phyloP scores from a whole-genome alignment of 2,329 filamentous ascomycete genomes.

The Cladosporium sp. region DNA sequence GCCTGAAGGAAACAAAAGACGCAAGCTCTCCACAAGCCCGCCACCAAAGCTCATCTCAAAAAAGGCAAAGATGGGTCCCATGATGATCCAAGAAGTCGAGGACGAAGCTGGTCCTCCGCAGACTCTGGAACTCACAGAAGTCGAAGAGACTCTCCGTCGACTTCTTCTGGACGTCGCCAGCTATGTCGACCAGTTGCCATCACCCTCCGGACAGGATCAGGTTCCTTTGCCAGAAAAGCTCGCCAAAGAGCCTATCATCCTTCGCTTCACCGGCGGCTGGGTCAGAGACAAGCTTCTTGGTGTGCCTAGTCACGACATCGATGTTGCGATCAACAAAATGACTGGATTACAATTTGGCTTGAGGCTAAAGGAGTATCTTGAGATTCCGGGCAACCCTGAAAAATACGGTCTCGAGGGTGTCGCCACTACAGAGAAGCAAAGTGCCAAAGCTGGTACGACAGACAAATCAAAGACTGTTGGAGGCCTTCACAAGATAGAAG shows the following conservation, averaged over 20 bases:
- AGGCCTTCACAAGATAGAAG: conserved; percentile 81
- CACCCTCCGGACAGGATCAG: conserved; percentile 28
- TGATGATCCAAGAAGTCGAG: conserved; percentile 35
- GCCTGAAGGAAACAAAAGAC: conserved; percentile 32
- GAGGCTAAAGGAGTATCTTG: conserved; percentile 68
- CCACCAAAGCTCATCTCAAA: conserved; percentile 16
- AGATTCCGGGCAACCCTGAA: conserved; percentile 57
- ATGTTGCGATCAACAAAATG: conserved; percentile 83
- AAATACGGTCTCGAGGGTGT: conserved; percentile 57
- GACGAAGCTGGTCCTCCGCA: conserved; percentile 24
- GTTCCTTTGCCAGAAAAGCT: conserved; percentile 47
- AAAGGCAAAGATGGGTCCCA: conserved; percentile 31
- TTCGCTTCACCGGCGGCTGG: conserved; percentile 85
- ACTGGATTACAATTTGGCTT: conserved; percentile 75
- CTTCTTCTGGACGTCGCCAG: conserved; percentile 80
- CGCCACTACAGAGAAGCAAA: conserved; percentile 38
- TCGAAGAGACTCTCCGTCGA: conserved; percentile 70
- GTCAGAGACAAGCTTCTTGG: conserved; percentile 80
- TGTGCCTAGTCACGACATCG: conserved; percentile 74
- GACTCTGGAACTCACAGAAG: conserved; percentile 60
- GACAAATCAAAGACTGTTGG: conserved; percentile 62
- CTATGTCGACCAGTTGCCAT: conserved; percentile 57
- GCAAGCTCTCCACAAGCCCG: conserved; percentile 27
- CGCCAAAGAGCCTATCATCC: conserved; percentile 50
- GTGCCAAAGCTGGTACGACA: conserved; percentile 41